Evolutionary conservation across 441 rosid species (phyloP).

Genomic region (Populus hybrid): DNA sequence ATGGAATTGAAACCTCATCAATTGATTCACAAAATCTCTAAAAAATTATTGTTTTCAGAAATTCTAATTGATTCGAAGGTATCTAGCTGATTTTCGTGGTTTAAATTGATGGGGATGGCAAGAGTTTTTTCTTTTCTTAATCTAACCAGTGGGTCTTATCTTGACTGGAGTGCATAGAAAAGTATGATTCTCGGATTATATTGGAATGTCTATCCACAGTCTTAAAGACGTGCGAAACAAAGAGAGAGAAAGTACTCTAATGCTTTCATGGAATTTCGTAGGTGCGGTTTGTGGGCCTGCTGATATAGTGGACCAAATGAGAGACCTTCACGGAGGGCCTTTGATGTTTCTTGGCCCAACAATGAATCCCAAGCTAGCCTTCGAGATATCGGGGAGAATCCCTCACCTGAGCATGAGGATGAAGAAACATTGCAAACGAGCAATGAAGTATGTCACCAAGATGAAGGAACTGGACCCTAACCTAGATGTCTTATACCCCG

Average conservation of each 20-base stretch:
- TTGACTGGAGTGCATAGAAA: neutral
- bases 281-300: slow-evolving; percentile 94
- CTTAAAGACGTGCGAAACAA: neutral
- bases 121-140: neutral
- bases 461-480: slow-evolving; percentile 57
- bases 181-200: neutral
- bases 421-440: slow-evolving; percentile 80
- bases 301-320: slow-evolving; percentile 78
- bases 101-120: neutral
- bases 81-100: neutral
- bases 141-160: neutral
- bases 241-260: neutral
- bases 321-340: slow-evolving; percentile 86
- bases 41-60: neutral
- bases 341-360: slow-evolving; percentile 94
- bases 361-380: slow-evolving; percentile 93
- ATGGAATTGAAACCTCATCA: neutral
- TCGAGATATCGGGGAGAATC: slow-evolving; percentile 72
- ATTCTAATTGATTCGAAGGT: neutral
- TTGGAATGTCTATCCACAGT: neutral
- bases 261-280: slow-evolving; percentile 12
- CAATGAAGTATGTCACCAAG: slow-evolving; percentile 54
- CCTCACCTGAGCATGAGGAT: slow-evolving; percentile 84
- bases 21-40: neutral
- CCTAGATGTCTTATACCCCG: slow-evolving; percentile 77